Evolutionary conservation across 345 rosid genomes (phyloP), one percentile per base, ranked within the genome.

Genomic region (Eucalyptus tenuipes): DNA sequence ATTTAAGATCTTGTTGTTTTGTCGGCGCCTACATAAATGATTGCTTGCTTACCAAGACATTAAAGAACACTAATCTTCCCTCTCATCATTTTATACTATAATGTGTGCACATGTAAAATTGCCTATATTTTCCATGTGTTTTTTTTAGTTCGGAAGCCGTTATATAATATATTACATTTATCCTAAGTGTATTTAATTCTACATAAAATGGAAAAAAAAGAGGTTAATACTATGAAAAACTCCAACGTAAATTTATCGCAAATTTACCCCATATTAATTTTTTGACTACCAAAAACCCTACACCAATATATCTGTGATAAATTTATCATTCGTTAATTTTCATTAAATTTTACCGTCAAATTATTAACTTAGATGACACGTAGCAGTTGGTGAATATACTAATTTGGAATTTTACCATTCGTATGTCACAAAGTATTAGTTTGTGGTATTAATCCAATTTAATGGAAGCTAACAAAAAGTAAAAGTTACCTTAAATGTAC

Each of bases 351-450:
- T 18, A 53, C 0, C 0, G 0, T 53, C 0, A 53, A 53, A 53
- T 1, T 53, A 0, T 2, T 55, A 5, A 55, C 0, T 55, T 55
- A 0, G 11, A 55, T 55, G 3, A 55, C 3, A 20, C 0, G 0
- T 2, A 2, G 0, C 0, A 53, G 1, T 53, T 20, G 2, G 20
- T 0, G 0, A 1, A 2, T 53, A 0, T 22, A 53, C 27, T 0
- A 20, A 8, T 53, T 53, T 53, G 2, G 2, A 22, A 1, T 0
- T 53, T 53, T 50, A 50, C 0, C 20, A 0, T 50, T 3, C 1
- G 2, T 50, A 16, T 16, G 3, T 50, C 0, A 50, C 0, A 50
- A 50, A 0, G 0, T 50, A 0, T 6, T 0, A 0, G 3, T 16
- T 48, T 50, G 8, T 16, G 20, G 0, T 50, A 50, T 50, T 17